These are phyloP conservation scores for Paraphoma sp. DNA, from an alignment of 2,329 filamentous ascomycete genomes.

Conservation along the genomic window DNA sequence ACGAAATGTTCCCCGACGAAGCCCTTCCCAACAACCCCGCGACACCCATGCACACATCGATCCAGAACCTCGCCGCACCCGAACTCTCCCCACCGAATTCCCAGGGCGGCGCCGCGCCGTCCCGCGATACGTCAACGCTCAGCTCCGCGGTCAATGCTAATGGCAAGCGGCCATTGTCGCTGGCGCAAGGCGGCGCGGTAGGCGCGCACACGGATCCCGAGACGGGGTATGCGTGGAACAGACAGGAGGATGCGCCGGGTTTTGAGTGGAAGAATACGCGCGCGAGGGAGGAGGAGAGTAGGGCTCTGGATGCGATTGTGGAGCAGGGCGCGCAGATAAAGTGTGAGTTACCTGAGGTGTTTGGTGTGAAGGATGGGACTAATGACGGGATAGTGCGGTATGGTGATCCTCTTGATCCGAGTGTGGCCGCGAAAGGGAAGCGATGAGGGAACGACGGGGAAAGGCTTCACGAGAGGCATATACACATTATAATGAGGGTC, in stretches of 20 bases:
- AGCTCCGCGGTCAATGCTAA: conserved; percentile 44
- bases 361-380: conserved; percentile 4
- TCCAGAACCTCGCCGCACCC: conserved; percentile 37
- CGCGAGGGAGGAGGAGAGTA: conserved; percentile 43
- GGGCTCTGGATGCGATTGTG: conserved; percentile 44
- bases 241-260: conserved; percentile 46
- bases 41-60: conserved; percentile 49
- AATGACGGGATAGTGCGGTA: conserved; percentile 35
- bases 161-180: conserved; percentile 42
- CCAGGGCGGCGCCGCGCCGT: conserved; percentile 44
- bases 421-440: conserved; percentile 29
- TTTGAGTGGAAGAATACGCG: conserved; percentile 47
- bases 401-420: conserved; percentile 45
- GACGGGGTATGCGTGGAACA: conserved; percentile 48
- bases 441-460: conserved; percentile 22
- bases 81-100: conserved; percentile 64
- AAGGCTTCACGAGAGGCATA: too few species aligned
- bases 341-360: conserved; percentile 24
- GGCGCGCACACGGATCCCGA: conserved; percentile 25
- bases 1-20: conserved; percentile 54
- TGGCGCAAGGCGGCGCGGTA: conserved; percentile 18
- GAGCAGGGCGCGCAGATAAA: conserved; percentile 43
- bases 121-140: conserved; percentile 29
- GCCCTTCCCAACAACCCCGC: conserved; percentile 44
- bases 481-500: too few species aligned